Evolutionary conservation across 1,139 yeast species (phyloP), one percentile per base, ranked within the genome.

Genomic region (Pichia norvegensis): DNA sequence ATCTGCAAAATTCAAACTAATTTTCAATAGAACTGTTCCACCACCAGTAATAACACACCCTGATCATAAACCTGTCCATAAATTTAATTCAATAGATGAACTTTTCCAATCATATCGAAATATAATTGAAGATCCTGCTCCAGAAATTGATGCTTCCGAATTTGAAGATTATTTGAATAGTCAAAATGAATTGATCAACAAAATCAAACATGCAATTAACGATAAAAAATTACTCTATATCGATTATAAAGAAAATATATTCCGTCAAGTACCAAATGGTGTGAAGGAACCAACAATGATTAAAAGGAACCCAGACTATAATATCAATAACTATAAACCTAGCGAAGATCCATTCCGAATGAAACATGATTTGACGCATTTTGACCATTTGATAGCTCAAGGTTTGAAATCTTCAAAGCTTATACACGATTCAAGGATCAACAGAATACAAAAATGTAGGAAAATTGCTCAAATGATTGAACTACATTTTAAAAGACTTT

Each of bases 391-490:
- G 36, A 62, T 86, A 0, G 73, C 80, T 1, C 98, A 92, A 53
- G 95, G 94, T 2, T 63, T 80, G 33, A 72, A 79, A 41, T 78
- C 87, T 58, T 76, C 95, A 7, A 82, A 79, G 55, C 66, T 86
- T 9, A 80, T 87, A 55, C 78, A 76, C 47, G 92, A 83, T 51
- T 73, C 77, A 50, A 73, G 87, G 44, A 78, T 71, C 49, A 76
- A 77, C 27, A 86, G 85, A 55, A 74, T 79, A 25, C 73, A 81
- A n/a, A 71, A 80, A 52, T 80, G 87, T 2, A 76, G 81, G 56
- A 85, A 79, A 55, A 73, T 88, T 16, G 82, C 97, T 0, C 79
- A 74, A 42, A 85, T 88, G 85, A 70, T 94, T 29, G 97, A 90
- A 51, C 79, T 74, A 43, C 94, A 92, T 67, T 92, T 88, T 67